Evolutionary conservation across 2,329 filamentous ascomycete genomes (phyloP).

Genomic region (Talaromyces sp.): DNA sequence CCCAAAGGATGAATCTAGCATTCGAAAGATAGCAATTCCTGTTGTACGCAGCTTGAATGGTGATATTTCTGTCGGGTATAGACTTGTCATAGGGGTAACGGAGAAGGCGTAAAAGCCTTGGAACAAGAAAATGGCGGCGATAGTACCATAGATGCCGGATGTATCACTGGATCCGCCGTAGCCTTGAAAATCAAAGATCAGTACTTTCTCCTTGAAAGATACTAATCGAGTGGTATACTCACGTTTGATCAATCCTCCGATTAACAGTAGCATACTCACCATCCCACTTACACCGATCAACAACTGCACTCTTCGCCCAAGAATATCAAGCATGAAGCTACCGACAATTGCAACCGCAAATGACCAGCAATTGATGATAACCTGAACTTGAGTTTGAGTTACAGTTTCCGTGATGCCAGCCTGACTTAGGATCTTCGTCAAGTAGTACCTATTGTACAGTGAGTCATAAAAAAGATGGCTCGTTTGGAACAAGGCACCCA

Average conservation of each 20-base stretch:
- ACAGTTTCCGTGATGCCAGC: neutral
- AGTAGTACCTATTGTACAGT: neutral
- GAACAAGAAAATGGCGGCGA: slow-evolving; percentile 23
- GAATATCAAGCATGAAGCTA: slow-evolving; percentile 11
- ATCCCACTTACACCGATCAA: neutral
- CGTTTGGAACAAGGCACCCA: neutral
- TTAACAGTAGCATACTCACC: slow-evolving; percentile 8
- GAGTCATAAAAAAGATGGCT: neutral
- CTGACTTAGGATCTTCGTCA: neutral
- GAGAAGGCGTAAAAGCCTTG: slow-evolving; percentile 34
- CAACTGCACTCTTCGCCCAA: slow-evolving; percentile 9
- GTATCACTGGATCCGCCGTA: neutral
- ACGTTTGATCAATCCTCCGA: slow-evolving; percentile 16
- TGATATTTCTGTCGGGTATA: slow-evolving; percentile 35
- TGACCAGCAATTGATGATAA: neutral
- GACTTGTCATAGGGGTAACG: slow-evolving; percentile 34
- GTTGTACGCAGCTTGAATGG: slow-evolving; percentile 32
- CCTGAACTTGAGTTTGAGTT: neutral
- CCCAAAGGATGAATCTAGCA: slow-evolving; percentile 30
- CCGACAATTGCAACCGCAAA: slow-evolving; percentile 12
- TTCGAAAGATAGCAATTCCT: slow-evolving; percentile 31
- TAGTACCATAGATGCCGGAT: neutral
- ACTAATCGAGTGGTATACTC: neutral
- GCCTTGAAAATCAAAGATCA: neutral
- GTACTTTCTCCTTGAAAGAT: neutral